Evolutionary conservation across 2,329 filamentous ascomycete species (phyloP), one percentile per base, ranked within the genome.

Genomic region (Raffaelea albimanens): DNA sequence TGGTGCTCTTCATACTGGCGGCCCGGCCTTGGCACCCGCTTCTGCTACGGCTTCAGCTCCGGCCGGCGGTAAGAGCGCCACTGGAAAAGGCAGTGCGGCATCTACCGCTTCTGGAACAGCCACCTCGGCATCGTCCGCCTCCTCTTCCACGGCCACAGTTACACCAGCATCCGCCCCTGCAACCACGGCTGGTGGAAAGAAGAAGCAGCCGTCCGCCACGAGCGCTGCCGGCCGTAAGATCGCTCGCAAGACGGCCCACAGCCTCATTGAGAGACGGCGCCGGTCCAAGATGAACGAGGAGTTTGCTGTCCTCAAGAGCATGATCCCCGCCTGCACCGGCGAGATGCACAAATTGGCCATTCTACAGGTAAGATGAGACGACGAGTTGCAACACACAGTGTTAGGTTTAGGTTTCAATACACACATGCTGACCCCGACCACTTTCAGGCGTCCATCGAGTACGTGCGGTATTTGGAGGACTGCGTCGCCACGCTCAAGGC

Each of bases 241-340:
- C 56, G 90, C 93, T 5, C 78, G 93, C 55, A 97, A 96, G 69
- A 97, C 91, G 2, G 93, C 93, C 11, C 93, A 98, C 61, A 96
- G 89, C 59, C 68, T 97, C 55, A 98, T 97, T 57, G 93, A 98
- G 68, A 75, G 93, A 41, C 72, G 91, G 49, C 72, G 93, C 57
- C 75, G 93, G 52, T 95, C 87, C 13, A 98, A 97, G 71, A 98
- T 97, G 91, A 97, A 98, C 57, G 91, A 97, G 63, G 93, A 97
- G 67, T 97, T 97, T 68, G 85, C 82, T 2, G 85, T 94, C 16
- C 69, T 97, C 55, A 97, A 97, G 67, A 79, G 84, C 58, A 89
- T 98, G 86, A 94, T 97, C 49, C 93, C 93, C 1, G 91, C 93
- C 2, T 97, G 93, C 64, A 81, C 78, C n/a, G 90, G 89, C 7